Percentiles rank a stretch among this genome's conserved stretches.
phyloP scores from a whole-genome alignment of 805 yeast genomes.

The Monosporozyma unispora region DNA sequence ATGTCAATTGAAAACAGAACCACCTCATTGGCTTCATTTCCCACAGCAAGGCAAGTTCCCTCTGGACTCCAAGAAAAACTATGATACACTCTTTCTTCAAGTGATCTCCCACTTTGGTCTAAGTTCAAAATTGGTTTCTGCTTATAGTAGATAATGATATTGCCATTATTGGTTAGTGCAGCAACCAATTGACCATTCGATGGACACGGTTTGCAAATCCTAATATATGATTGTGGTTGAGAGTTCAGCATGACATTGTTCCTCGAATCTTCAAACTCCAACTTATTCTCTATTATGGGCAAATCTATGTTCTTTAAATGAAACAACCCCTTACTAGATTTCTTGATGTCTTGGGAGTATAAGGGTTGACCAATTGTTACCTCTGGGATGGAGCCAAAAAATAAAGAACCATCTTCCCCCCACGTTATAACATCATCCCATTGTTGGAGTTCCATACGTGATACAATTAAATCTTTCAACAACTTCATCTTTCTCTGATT shows the following conservation, averaged over 20 bases:
- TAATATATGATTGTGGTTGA: conserved; percentile 21
- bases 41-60: conserved; percentile 16
- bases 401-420: conserved; percentile 26
- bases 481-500: conserved; percentile 14
- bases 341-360: conserved; percentile 13
- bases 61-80: conserved; percentile 21
- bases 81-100: conserved; percentile 19
- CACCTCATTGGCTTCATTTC: conserved; percentile 22
- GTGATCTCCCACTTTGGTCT: conserved; percentile 12
- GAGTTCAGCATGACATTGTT: conserved; percentile 22
- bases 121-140: conserved; percentile 10
- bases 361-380: conserved; percentile 23
- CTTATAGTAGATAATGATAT: conserved; percentile 18
- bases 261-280: conserved; percentile 20
- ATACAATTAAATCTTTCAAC: conserved; percentile 21
- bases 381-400: conserved; percentile 21
- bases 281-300: conserved; percentile 19
- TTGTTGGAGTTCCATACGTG: conserved; percentile 23
- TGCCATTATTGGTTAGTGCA: conserved; percentile 23
- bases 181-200: conserved; percentile 14
- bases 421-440: conserved; percentile 22
- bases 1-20: conserved; percentile 8
- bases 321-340: conserved; percentile 18
- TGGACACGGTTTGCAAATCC: conserved; percentile 17
- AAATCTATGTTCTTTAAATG: conserved; percentile 17